phyloP scores from a whole-genome alignment of 2,329 filamentous ascomycete genomes.

The Colletotrichum agaves region DNA sequence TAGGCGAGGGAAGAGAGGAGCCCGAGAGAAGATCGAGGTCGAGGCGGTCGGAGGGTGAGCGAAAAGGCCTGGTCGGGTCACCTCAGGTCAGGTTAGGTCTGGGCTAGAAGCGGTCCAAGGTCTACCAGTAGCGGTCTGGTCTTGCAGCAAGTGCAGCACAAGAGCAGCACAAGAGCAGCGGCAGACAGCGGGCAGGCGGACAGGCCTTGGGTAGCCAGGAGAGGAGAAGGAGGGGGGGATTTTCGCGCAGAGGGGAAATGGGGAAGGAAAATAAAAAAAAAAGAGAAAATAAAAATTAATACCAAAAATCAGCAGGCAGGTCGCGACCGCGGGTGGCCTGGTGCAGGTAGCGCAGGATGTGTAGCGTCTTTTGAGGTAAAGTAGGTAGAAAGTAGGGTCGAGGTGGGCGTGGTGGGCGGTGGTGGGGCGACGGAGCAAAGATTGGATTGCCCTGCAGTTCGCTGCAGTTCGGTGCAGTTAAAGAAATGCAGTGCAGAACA shows the following conservation, averaged over 20 bases:
- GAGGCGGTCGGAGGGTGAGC: slow-evolving; percentile 23
- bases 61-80: background rate
- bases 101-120: too few relatives aligned
- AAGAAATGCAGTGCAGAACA: slow-evolving; percentile 5
- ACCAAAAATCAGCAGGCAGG: slow-evolving; percentile 22
- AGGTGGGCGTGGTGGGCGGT: slow-evolving; percentile 22
- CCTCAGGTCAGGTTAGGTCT: background rate
- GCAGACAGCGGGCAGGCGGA: slow-evolving; percentile 1
- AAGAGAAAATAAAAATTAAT: background rate
- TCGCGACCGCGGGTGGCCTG: slow-evolving; percentile 24
- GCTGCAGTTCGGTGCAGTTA: slow-evolving; percentile 22
- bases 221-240: background rate
- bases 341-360: slow-evolving; percentile 34
- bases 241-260: background rate
- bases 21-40: background rate
- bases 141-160: slow-evolving; percentile 1
- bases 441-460: slow-evolving; percentile 35
- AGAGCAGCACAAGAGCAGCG: background rate
- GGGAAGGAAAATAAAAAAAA: background rate
- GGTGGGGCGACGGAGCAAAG: slow-evolving; percentile 31
- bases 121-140: slow-evolving; percentile 23
- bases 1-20: slow-evolving; percentile 20
- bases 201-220: background rate
- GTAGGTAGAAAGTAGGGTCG: slow-evolving; percentile 23
- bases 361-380: slow-evolving; percentile 35